Evolutionary conservation across 2,329 filamentous ascomycete species (phyloP).

Genomic region (Penicillium sp.): DNA sequence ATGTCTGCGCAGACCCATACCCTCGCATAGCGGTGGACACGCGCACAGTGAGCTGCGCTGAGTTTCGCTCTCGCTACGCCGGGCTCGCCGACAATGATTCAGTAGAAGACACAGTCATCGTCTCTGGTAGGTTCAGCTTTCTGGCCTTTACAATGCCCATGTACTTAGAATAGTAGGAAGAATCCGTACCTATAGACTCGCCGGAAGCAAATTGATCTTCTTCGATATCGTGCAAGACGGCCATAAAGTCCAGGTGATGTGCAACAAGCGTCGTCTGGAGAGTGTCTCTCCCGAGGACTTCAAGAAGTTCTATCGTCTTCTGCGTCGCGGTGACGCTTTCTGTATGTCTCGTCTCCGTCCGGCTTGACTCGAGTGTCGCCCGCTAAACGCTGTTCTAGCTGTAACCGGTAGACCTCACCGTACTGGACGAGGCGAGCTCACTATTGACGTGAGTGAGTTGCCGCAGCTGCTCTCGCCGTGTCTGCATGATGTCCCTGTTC

Average conservation of each 20-base stretch:
- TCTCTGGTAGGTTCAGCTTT: constrained; percentile 42
- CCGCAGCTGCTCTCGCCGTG: constrained; percentile 74
- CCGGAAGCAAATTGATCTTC: constrained; percentile 78
- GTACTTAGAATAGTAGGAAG: constrained; percentile 61
- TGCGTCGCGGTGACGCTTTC: constrained; percentile 79
- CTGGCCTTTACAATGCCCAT: constrained; percentile 18
- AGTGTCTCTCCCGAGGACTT: constrained; percentile 45
- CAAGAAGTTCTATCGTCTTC: constrained; percentile 61
- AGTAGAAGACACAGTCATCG: constrained; percentile 39
- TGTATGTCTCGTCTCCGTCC: constrained; percentile 57
- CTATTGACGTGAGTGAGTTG: constrained; percentile 64
- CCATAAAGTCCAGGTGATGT: constrained; percentile 70
- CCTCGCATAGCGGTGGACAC: constrained; percentile 34
- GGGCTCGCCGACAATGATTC: constrained; percentile 39
- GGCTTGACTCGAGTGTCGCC: constrained; percentile 7
- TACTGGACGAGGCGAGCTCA: constrained; percentile 71
- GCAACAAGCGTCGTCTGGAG: constrained; percentile 56
- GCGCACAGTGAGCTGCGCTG: constrained; percentile 33
- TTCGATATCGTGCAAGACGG: constrained; percentile 74
- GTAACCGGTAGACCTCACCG: constrained; percentile 67
- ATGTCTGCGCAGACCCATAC: constrained; percentile 37
- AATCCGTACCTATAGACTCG: constrained; percentile 66
- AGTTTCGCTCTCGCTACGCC: constrained; percentile 40
- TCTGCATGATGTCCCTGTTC: constrained; percentile 72
- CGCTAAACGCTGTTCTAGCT: constrained; percentile 45